A percentile compares a stretch with the other conserved stretches of the same genome.
phyloP scores from a whole-genome alignment of 1,284 basidiomycete species.

The Schizophyllum amplum region DNA sequence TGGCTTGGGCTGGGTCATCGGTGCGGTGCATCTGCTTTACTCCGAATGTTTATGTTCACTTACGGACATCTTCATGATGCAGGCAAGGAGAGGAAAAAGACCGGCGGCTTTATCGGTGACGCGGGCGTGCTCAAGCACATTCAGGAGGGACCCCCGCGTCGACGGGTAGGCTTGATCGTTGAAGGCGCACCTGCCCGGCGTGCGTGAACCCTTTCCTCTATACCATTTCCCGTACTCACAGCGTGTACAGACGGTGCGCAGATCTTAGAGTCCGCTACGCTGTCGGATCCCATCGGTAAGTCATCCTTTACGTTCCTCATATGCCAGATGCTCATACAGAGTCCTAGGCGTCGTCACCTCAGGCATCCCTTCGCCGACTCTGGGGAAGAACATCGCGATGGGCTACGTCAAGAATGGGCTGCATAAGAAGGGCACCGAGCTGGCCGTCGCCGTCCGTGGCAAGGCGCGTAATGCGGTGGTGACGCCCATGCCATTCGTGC shows the following conservation, averaged over 20 bases:
- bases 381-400: conserved; percentile 94
- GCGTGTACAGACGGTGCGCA: conserved; percentile 65
- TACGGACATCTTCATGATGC: background rate
- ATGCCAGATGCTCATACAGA: conserved; percentile 4
- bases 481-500: conserved; percentile 76
- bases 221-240: background rate
- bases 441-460: conserved; percentile 73
- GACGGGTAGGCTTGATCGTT: conserved; percentile 81
- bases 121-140: conserved; percentile 75
- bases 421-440: conserved; percentile 87
- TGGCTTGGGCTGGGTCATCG: conserved; percentile 88
- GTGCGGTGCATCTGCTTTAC: conserved; percentile 40
- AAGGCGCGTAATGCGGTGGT: conserved; percentile 65
- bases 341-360: conserved; percentile 72
- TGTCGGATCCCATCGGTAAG: conserved; percentile 5
- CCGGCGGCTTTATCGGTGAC: conserved; percentile 77
- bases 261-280: conserved; percentile 52
- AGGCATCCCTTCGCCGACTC: conserved; percentile 90
- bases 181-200: conserved; percentile 83
- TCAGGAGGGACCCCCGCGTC: conserved; percentile 69
- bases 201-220: conserved; percentile 23
- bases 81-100: conserved; percentile 77
- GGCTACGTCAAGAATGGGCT: conserved; percentile 77
- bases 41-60: background rate
- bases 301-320: conserved; percentile 40